Base-by-base conservation (phyloP, 106 monocot species). In the Alisma plantagoaquatica region DNA sequence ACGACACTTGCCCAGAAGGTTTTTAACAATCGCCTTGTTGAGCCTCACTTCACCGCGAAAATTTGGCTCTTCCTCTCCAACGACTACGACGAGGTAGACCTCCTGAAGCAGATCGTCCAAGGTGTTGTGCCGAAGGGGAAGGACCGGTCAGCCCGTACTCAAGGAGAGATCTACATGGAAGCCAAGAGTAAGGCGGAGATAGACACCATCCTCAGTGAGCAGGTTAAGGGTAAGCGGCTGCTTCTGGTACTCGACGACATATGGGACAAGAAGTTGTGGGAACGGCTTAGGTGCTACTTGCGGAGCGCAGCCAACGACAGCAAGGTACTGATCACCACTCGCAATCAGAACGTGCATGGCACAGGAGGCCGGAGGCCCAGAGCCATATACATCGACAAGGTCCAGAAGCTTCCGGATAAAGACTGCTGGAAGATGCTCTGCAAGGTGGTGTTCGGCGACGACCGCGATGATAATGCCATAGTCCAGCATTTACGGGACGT, bases 1-100 rank as follows among this genome's bases (percentile, higher is more conserved):
- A 72, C 77, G 1, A 72, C 69, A 1, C 78, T 79, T 23, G 78
- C 74, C 10, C 48, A 25, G 33, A 70, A 62, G 43, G 52, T 79
- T 11, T 79, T 41, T 55, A 50, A 70, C 20, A 33, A 73, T 21
- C 43, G 44, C 15, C 23, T 10, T 33, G 67, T 79, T 7, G 20
- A 29, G 2, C 46, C 50, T 9, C 49, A 60, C 22, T 79, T 74
- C 49, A 42, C 64, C 15, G 35, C 38, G 2, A 1, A 35, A 18
- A 58, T 65, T 8, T 79, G 78, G 78, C 29, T 65, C 10, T 46
- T 48, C 25, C 69, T 76, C 2, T 49, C 64, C 0, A 54, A 51
- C 30, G 32, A 70, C 8, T 65, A 42, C 6, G 24, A 23, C 2
- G 65, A 9, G 21, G 6, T 15, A 9, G 46, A 61, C 1, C 22